A percentile compares a stretch with the other conserved stretches of the same genome.
phyloP scores from a whole-genome alignment of 345 rosid genomes.

The Citrus sinensis region DNA sequence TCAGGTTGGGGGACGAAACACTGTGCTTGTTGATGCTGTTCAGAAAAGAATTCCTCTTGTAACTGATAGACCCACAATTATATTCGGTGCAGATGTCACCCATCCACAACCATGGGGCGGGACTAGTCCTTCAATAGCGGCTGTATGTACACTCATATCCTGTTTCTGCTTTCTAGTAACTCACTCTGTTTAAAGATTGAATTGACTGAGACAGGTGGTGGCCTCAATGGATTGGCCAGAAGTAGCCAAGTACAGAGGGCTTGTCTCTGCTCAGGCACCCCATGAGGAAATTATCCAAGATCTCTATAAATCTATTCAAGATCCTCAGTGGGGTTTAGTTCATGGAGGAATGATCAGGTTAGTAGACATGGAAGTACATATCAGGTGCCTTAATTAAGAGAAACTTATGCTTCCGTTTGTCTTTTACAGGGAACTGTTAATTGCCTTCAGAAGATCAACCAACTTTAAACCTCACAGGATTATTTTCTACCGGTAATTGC shows the following conservation, averaged over 20 bases:
- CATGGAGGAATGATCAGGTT: slow-evolving; percentile 71
- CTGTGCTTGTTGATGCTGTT: slow-evolving; percentile 56
- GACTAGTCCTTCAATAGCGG: slow-evolving; percentile 65
- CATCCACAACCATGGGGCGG: slow-evolving; percentile 46
- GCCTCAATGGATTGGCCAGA: slow-evolving; percentile 95
- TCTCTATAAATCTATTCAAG: slow-evolving; percentile 33
- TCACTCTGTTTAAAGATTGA: slow-evolving; percentile 6
- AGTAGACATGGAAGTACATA: background rate
- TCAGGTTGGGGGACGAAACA: slow-evolving; percentile 77
- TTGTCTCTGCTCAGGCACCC: slow-evolving; percentile 65
- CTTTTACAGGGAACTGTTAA: slow-evolving; percentile 48
- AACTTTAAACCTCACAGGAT: slow-evolving; percentile 46
- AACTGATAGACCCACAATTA: slow-evolving; percentile 56
- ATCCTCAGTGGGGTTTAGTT: slow-evolving; percentile 28
- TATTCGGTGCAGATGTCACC: slow-evolving; percentile 44
- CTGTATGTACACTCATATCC: slow-evolving; percentile 34
- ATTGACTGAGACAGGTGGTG: slow-evolving; percentile 47
- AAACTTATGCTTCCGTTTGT: background rate
- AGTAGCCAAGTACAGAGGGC: slow-evolving; percentile 61
- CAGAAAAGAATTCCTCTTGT: slow-evolving; percentile 42
- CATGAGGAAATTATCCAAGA: slow-evolving; percentile 69
- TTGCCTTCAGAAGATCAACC: slow-evolving; percentile 41
- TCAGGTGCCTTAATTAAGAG: background rate
- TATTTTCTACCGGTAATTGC: slow-evolving; percentile 59
- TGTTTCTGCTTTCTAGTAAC: background rate